phyloP scores from a whole-genome alignment of 2,329 filamentous ascomycete genomes.

The Fonsecaea erecta region DNA sequence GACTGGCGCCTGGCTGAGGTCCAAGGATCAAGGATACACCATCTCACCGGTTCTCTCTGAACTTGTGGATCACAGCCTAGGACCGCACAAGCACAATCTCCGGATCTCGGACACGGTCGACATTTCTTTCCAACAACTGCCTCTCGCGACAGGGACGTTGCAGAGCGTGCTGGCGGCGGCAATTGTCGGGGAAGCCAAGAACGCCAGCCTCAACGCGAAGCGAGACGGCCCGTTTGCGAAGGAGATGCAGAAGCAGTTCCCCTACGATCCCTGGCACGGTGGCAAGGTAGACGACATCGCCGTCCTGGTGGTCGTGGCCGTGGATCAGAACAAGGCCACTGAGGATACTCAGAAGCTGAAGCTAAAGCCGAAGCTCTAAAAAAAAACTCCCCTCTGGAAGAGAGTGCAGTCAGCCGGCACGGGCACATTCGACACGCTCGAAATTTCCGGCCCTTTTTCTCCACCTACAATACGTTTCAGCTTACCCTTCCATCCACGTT shows the following conservation, averaged over 20 bases:
- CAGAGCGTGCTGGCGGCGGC: constrained; percentile 79
- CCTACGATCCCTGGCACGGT: constrained; percentile 82
- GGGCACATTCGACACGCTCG: too few species aligned
- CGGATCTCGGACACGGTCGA: constrained; percentile 9
- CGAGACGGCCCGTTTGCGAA: constrained; percentile 92
- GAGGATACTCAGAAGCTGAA: constrained; percentile 21
- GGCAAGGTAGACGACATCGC: constrained; percentile 97
- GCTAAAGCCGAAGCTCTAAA: constrained; percentile 36
- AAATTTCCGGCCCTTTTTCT: too few species aligned
- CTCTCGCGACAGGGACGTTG: constrained; percentile 56
- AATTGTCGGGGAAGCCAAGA: constrained; percentile 80
- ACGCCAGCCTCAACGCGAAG: constrained; percentile 78
- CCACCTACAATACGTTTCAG: background rate
- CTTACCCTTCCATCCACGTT: background rate
- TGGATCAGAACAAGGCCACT: constrained; percentile 57
- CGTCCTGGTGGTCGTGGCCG: constrained; percentile 77
- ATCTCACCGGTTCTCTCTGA: constrained; percentile 65
- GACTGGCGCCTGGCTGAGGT: constrained; percentile 71
- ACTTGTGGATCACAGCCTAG: constrained; percentile 56
- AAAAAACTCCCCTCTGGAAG: too few species aligned
- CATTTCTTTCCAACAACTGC: background rate
- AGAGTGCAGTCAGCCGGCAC: too few species aligned
- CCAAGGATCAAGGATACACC: constrained; percentile 62
- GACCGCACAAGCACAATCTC: constrained; percentile 40
- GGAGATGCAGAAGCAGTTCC: constrained; percentile 86